Conservation (phyloP, 1,139 yeast species). For the Candida sojae region DNA sequence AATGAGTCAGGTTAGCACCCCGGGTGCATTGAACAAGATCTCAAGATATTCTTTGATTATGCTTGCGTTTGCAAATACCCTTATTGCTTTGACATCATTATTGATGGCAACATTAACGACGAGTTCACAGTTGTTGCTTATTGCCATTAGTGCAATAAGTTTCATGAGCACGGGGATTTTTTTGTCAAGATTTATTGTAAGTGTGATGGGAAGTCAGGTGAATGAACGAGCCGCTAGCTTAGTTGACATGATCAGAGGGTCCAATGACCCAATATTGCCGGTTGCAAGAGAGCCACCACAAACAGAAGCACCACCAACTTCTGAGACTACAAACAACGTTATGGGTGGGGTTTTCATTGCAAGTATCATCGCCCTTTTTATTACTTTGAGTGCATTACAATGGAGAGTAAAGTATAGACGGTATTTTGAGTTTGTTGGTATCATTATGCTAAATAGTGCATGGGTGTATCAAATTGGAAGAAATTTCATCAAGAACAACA, state of each 20-base stretch:
- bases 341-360: conserved; percentile 62
- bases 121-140: conserved; percentile 64
- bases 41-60: conserved; percentile 47
- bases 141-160: conserved; percentile 65
- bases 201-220: conserved; percentile 69
- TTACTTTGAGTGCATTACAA: conserved; percentile 55
- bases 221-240: conserved; percentile 69
- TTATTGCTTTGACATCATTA: conserved; percentile 62
- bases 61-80: conserved; percentile 75
- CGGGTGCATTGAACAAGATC: conserved; percentile 61
- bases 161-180: conserved; percentile 73
- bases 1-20: conserved; percentile 71
- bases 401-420: conserved; percentile 66
- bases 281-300: conserved; percentile 14
- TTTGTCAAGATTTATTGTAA: conserved; percentile 64
- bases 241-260: conserved; percentile 63
- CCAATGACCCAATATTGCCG: conserved; percentile 14
- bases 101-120: conserved; percentile 57
- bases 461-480: conserved; percentile 93
- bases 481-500: conserved; percentile 72
- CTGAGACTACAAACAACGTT: conserved; percentile 62
- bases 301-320: conserved; percentile 15
- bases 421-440: conserved; percentile 56
- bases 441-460: conserved; percentile 61
- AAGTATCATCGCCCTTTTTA: conserved; percentile 54